Base-by-base conservation (phyloP, 1,139 yeast genomes). In the Pichia kudriavzevii region DNA sequence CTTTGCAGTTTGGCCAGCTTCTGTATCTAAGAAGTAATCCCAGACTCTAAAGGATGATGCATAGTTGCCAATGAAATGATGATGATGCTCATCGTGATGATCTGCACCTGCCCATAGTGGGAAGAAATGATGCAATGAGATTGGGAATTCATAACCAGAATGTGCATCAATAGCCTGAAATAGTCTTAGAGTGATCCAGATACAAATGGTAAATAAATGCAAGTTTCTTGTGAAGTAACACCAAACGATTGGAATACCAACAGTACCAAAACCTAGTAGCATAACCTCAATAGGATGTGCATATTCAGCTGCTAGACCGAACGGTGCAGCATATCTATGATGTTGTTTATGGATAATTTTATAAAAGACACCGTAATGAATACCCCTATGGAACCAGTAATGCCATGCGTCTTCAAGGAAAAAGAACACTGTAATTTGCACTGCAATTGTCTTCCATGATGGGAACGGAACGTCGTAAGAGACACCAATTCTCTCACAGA, bases 31-130 rank as follows among this genome's bases (percentile, higher is more conserved):
- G 43, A 75, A 51, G 58, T 66, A 79, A 63, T 88, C 97, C 93
- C 94, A 85, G 82, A 93, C 83, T 63, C 95, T 76, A 71, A 88
- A 88, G 23, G 91, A 77, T 38, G 94, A 80, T 18, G 96, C 93
- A 59, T 85, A 88, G 63, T 87, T 85, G 39, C 96, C 96, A 48
- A 75, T 79, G 61, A 88, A 88, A 62, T 79, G 85, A 56, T 84
- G 94, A 59, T 88, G 97, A 59, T 88, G 97, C 56, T 83, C 85
- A 58, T 88, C 97, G 57, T 88, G 97, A 60, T 88, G 97, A 52
- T 84, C 96, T 15, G 97, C 96, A 41, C 97, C 97, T 13, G 97
- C 94, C 97, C 97, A 88, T 63, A 88, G 72, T 24, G 96, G 95
- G 41, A 88, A 58, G 61, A 87, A 77, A 55, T 87, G 84, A 63